Evolutionary conservation across 1,284 basidiomycete genomes (phyloP), one percentile per base, ranked within the genome.

Genomic region (Puccinia brachypodii): DNA sequence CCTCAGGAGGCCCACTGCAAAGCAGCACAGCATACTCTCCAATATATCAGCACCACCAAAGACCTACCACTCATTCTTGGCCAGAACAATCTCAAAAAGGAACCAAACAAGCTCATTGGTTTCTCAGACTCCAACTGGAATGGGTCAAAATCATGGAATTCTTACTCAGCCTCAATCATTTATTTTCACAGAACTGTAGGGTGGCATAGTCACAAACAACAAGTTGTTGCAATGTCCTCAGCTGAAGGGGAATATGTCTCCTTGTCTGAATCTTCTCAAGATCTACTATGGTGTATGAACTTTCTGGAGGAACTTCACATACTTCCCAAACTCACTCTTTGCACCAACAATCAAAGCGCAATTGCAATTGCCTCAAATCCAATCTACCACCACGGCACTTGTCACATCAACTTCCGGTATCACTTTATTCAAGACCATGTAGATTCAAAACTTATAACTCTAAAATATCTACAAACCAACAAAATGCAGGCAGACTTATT

Each of bases 71-170:
- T 71, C 2, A 71, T 28, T 9, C 47, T 73, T n/a, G 71, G 71
- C 31, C 71, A 73, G 53, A 73, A 73, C 33, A 33, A 56, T 22
- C 19, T 73, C n/a, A 14, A 73, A 25, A 4, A 13, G 1, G n/a
- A 42, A 47, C 40, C 40, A 2, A 25, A 53, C n/a, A n/a, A 73
- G 53, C 44, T 53, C 25, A 13, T 53, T 33, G 50, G 71, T 4
- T 73, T 44, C 47, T 73, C 44, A 2, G 40, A 73, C 22, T 31
- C 71, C 3, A 47, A 73, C 42, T 71, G 68, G 68, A 50, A 50
- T 22, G 58, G 58, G 11, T 62, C 58, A 11, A 62, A 62, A 62
- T 22, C 19, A 14, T 62, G 58, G 58, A 62, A 62, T 11, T 62
- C 58, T 25, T 62, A n/a, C 25, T 62, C 58, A 14, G 58, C 13